Evolutionary conservation across 495 filamentous ascomycete genomes (phyloP).

Genomic region (Aspergillus taichungensis): DNA sequence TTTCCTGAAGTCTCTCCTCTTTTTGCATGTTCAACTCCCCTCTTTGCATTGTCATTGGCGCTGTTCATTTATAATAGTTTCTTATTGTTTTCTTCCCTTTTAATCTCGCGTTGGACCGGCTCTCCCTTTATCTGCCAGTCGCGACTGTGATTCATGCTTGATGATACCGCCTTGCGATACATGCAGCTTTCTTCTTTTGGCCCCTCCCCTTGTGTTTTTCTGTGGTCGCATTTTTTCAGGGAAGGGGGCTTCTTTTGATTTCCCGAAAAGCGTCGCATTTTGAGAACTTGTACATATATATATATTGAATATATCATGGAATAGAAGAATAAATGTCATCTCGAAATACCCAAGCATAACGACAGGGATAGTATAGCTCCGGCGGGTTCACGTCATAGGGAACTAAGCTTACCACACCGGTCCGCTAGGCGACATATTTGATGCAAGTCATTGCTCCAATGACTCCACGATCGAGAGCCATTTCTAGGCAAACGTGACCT

Average conservation of each 20-base stretch:
- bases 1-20: not conserved
- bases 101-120: conserved; percentile 9
- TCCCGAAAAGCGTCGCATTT: conserved; percentile 6
- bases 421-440: too few species aligned
- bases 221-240: conserved; percentile 3
- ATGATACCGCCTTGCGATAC: conserved; percentile 23
- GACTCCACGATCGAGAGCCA: too few species aligned
- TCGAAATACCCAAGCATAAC: not conserved
- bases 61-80: conserved; percentile 16
- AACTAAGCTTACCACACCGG: too few species aligned
- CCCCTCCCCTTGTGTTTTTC: not conserved
- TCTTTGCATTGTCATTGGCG: not conserved
- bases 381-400: too few species aligned
- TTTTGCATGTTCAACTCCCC: not conserved
- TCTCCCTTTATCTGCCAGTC: conserved; percentile 6
- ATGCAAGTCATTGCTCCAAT: not conserved
- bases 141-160: conserved; percentile 5
- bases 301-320: not conserved
- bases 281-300: conserved; percentile 6
- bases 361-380: too few species aligned
- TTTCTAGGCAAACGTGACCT: too few species aligned
- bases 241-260: conserved; percentile 2
- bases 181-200: conserved; percentile 12
- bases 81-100: conserved; percentile 20
- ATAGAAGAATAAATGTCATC: conserved; percentile 1